These are phyloP conservation scores for Metschnikowia hibisci DNA, from an alignment of 805 yeast species.

Conservation along the genomic window DNA sequence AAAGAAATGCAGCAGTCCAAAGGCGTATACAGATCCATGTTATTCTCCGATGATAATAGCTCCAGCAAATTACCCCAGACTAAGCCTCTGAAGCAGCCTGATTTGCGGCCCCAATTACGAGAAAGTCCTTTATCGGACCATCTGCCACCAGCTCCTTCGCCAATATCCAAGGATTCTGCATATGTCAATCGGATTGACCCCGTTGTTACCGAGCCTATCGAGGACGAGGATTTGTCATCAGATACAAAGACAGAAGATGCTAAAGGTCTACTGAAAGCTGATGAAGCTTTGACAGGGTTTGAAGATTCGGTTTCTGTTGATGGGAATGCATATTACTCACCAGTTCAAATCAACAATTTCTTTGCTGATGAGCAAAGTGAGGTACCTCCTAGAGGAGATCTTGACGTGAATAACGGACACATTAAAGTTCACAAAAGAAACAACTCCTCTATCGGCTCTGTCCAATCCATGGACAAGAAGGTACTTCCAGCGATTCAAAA, in stretches of 20 bases:
- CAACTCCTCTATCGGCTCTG: constrained; percentile 11
- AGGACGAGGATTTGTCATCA: not conserved
- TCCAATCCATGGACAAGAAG: constrained; percentile 4
- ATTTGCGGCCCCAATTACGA: not conserved
- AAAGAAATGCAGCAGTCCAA: not conserved
- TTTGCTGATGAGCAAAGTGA: constrained; percentile 16
- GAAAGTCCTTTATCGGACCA: not conserved
- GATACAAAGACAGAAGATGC: not conserved
- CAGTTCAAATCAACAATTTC: constrained; percentile 13
- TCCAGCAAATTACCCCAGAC: not conserved
- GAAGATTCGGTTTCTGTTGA: not conserved
- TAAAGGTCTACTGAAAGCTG: not conserved
- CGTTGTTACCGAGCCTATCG: not conserved
- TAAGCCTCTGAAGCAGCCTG: not conserved
- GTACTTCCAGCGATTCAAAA: not conserved
- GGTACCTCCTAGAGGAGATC: constrained; percentile 19
- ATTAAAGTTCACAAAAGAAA: constrained; percentile 13
- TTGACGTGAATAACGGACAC: constrained; percentile 10
- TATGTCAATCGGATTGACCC: not conserved
- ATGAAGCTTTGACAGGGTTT: not conserved
- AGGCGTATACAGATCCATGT: not conserved
- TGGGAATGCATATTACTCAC: constrained; percentile 8
- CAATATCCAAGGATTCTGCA: constrained; percentile 1
- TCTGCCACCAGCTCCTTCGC: constrained; percentile 5
- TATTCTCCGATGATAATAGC: not conserved